phyloP scores from a whole-genome alignment of 2,329 filamentous ascomycete species.

The Pezicula rhizophila region DNA sequence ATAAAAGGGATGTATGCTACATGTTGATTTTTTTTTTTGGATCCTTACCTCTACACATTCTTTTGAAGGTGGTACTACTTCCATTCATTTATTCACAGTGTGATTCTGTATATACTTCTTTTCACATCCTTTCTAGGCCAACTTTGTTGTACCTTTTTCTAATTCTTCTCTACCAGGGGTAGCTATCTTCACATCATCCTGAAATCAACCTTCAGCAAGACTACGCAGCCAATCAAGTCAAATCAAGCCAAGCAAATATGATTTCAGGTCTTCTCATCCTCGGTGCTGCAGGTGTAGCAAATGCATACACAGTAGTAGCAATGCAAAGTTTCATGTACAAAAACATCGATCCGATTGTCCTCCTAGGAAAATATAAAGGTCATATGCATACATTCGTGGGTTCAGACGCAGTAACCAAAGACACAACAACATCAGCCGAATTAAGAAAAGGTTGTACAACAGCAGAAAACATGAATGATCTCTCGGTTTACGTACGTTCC shows the following conservation, averaged over 20 bases:
- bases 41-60: not conserved
- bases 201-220: no score
- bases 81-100: not conserved
- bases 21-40: not conserved
- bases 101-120: not conserved
- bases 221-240: no score
- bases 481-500: conserved; percentile 34
- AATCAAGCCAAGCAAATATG: not conserved
- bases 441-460: conserved; percentile 39
- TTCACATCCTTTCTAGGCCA: not conserved
- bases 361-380: conserved; percentile 33
- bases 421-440: conserved; percentile 28
- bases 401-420: conserved; percentile 34
- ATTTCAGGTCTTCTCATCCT: not conserved
- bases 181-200: no score
- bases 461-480: conserved; percentile 40
- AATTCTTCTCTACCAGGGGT: not conserved
- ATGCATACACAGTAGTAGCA: conserved; percentile 1
- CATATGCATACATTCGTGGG: conserved; percentile 41
- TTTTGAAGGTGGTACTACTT: not conserved
- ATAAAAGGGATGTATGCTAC: not conserved
- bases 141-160: not conserved
- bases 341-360: conserved; percentile 39
- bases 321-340: conserved; percentile 32
- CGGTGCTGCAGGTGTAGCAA: not conserved